Percentiles rank a stretch among this genome's conserved stretches.
phyloP scores from a whole-genome alignment of 2,329 filamentous ascomycete genomes.

The Colletotrichum australisinense region DNA sequence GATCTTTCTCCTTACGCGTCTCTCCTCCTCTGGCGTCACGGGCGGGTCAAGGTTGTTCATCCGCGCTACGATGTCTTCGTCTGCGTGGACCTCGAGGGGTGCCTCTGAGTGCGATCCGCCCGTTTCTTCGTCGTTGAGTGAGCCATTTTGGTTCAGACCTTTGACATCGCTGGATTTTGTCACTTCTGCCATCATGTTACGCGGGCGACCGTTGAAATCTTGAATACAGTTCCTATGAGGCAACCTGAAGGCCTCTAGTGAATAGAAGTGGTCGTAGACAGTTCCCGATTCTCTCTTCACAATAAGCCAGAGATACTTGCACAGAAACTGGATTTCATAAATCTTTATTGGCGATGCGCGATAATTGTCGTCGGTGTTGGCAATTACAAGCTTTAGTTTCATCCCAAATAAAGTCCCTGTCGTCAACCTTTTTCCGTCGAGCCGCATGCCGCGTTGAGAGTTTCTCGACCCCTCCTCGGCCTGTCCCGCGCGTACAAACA shows the following conservation, averaged over 20 bases:
- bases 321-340: too few species aligned
- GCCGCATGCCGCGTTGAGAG: not conserved
- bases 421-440: not conserved
- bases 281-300: too few species aligned
- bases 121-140: not conserved
- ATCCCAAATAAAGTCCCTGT: not conserved
- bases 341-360: too few species aligned
- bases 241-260: too few species aligned
- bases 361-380: too few species aligned
- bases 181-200: not conserved
- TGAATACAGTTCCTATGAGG: too few species aligned
- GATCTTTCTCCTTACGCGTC: constrained; percentile 36
- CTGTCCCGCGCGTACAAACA: not conserved
- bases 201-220: too few species aligned
- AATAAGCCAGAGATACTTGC: too few species aligned
- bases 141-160: not conserved
- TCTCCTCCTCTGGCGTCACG: constrained; percentile 28
- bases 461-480: not conserved
- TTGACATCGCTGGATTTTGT: not conserved
- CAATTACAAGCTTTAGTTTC: not conserved
- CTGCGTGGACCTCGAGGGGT: not conserved
- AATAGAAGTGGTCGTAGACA: too few species aligned
- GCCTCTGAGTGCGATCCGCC: not conserved
- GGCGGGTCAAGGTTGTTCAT: constrained; percentile 36
- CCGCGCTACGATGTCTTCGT: constrained; percentile 25